Evolutionary conservation across 1,284 basidiomycete species (phyloP), one percentile per base, ranked within the genome.

Genomic region (Ceratobasidium sp.): DNA sequence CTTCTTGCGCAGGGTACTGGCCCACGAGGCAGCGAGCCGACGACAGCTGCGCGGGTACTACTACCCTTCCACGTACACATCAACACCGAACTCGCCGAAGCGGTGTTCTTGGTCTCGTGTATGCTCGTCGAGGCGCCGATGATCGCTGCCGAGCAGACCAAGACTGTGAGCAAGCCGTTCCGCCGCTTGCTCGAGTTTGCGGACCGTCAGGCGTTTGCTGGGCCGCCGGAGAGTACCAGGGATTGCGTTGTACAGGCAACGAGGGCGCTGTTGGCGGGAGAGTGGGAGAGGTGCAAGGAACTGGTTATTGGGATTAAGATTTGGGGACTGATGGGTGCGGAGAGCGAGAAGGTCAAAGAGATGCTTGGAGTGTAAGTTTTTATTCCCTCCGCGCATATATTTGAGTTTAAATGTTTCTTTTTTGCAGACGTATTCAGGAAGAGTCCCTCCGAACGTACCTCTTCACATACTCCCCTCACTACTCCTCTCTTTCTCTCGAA

Each of bases 21-120:
- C 2, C 81, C 82, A 73, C 86, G 98, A 71, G 90, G 93, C 17
- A 95, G 96, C 7, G 98, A 99, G 83, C 97, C 99, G 84, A 98
- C 99, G 83, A 94, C 96, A 82, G 91, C 96, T 7, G 98, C 99
- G 83, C 94, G 96, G 79, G 94, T 96, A 79, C 95, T 99, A 80
- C 87, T 99, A 29, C 98, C 98, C 44, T 99, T 99, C 92, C 98
- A 99, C 84, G 95, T 99, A 93, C 98, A 99, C 85, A 97, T 99
- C 85, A 99, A 99, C 86, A 95, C 98, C 17, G 98, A 99, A 84
- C 87, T 99, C 33, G 87, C 99, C 76, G 98, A 99, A 84, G 97
- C 96, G 54, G 97, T 96, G 8, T 99, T 99, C 88, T 87, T 99
- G 54, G 96, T 98, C 50, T 97, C 95, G 24, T 98, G 95, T 84